Percentiles rank a stretch among this genome's conserved stretches.
Conservation (phyloP, 2,329 filamentous ascomycete species). For the Endocalyx cinctus region DNA sequence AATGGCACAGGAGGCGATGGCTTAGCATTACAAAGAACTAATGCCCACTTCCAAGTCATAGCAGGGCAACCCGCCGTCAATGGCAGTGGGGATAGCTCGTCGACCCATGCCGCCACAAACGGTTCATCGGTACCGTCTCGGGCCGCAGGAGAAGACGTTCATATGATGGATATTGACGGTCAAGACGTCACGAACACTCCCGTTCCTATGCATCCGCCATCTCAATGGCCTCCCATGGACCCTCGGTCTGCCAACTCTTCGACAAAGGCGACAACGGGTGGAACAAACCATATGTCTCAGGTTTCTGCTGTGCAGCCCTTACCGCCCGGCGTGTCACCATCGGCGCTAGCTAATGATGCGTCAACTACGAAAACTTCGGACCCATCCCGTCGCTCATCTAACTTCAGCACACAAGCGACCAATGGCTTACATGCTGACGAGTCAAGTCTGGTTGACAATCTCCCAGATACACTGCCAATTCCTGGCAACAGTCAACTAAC, state of each 20-base stretch:
- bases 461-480: constrained; percentile 51
- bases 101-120: constrained; percentile 44
- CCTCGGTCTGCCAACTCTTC: constrained; percentile 29
- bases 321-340: constrained; percentile 54
- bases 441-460: constrained; percentile 26
- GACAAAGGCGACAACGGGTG: constrained; percentile 35
- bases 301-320: constrained; percentile 55
- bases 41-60: constrained; percentile 51
- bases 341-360: constrained; percentile 70
- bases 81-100: constrained; percentile 42
- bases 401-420: constrained; percentile 66
- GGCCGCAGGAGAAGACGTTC: constrained; percentile 50
- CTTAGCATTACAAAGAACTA: constrained; percentile 40
- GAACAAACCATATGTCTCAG: constrained; percentile 59
- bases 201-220: constrained; percentile 46
- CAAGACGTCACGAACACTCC: constrained; percentile 38
- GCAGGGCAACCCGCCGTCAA: constrained; percentile 60
- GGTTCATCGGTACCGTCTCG: constrained; percentile 48
- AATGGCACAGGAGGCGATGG: constrained; percentile 49
- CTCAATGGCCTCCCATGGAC: constrained; percentile 32
- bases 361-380: constrained; percentile 90
- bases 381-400: constrained; percentile 59
- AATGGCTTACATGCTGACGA: constrained; percentile 58
- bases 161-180: constrained; percentile 54
- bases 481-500: constrained; percentile 37